Evolutionary conservation across 352 stramenopile species (phyloP).

Genomic region (Pythium brassicae): DNA sequence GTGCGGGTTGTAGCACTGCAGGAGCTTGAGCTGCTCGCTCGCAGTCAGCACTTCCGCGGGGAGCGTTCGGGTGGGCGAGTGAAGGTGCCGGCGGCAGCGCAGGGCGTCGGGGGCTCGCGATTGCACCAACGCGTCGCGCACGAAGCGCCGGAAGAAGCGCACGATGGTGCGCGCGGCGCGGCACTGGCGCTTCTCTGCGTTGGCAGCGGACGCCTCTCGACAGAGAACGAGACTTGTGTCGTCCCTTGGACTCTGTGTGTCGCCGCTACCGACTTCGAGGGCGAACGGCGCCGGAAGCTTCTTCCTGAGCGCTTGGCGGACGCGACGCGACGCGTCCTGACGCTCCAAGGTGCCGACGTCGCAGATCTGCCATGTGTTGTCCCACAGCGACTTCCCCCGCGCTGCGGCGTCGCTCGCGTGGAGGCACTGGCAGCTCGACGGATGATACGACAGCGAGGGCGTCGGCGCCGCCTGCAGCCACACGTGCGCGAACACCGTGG

Average conservation of each 20-base stretch:
- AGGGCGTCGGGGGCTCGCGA: slow-evolving; percentile 24
- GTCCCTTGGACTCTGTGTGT: background rate
- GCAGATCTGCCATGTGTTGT: slow-evolving; percentile 18
- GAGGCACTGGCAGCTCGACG: slow-evolving; percentile 4
- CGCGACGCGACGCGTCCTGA: background rate
- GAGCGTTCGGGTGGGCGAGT: slow-evolving; percentile 15
- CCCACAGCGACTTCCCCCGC: background rate
- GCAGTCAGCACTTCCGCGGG: slow-evolving; percentile 26
- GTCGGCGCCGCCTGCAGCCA: slow-evolving; percentile 6
- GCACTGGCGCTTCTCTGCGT: slow-evolving; percentile 22
- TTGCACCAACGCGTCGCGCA: slow-evolving; percentile 21
- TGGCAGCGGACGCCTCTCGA: background rate
- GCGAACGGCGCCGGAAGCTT: background rate
- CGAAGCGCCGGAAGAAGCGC: slow-evolving; percentile 41
- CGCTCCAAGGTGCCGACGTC: slow-evolving; percentile 6
- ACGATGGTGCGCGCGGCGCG: slow-evolving; percentile 54
- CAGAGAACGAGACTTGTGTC: too few species aligned
- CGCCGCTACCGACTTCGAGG: background rate
- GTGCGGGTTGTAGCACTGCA: slow-evolving; percentile 65
- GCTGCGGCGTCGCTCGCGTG: background rate
- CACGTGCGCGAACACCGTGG: slow-evolving; percentile 5
- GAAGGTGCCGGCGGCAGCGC: slow-evolving; percentile 19
- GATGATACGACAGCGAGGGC: slow-evolving; percentile 1
- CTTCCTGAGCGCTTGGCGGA: too few species aligned
- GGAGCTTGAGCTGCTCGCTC: slow-evolving; percentile 39